Percentiles rank a stretch among this genome's conserved stretches.
Conservation (phyloP, 1,284 basidiomycete genomes). For the Flammula alnicola region DNA sequence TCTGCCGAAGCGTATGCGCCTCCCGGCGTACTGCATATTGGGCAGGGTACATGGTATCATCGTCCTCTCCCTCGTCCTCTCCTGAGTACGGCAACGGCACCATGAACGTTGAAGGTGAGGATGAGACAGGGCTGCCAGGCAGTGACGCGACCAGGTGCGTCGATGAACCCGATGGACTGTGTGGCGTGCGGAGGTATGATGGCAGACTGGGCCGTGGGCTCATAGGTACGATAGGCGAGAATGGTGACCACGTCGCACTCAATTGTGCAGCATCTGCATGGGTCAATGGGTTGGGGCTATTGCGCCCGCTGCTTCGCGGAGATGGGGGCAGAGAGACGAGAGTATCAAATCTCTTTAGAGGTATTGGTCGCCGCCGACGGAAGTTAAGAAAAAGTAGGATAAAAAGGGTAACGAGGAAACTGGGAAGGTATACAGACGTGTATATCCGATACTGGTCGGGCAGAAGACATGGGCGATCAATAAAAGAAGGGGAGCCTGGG, state of each 20-base stretch:
- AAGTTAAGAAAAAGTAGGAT: slow-evolving; percentile 39
- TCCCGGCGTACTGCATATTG: slow-evolving; percentile 41
- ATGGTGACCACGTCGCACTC: slow-evolving; percentile 42
- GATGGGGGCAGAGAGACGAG: slow-evolving; percentile 31
- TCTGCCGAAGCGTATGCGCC: slow-evolving; percentile 15
- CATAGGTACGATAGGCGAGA: slow-evolving; percentile 32
- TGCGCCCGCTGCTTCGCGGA: slow-evolving; percentile 30
- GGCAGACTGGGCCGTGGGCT: slow-evolving; percentile 39
- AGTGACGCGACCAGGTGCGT: slow-evolving; percentile 39
- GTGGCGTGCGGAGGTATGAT: slow-evolving; percentile 37
- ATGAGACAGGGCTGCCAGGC: slow-evolving; percentile 37
- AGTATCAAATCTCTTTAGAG: slow-evolving; percentile 13
- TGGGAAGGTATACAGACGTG: slow-evolving; percentile 58
- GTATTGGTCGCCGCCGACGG: slow-evolving; percentile 17
- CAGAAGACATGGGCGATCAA: slow-evolving; percentile 66
- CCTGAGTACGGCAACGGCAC: slow-evolving; percentile 27
- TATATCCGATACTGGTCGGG: slow-evolving; percentile 73
- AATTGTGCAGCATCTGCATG: slow-evolving; percentile 17
- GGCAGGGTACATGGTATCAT: slow-evolving; percentile 43
- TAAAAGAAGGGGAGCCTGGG: slow-evolving; percentile 40
- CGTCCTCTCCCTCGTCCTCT: slow-evolving; percentile 39
- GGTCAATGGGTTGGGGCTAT: slow-evolving; percentile 25
- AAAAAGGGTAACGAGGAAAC: slow-evolving; percentile 46
- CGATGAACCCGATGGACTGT: slow-evolving; percentile 28
- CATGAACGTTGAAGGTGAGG: slow-evolving; percentile 34